Base-by-base conservation (phyloP, 2,329 filamentous ascomycete species). In the Trichoderma sp. region DNA sequence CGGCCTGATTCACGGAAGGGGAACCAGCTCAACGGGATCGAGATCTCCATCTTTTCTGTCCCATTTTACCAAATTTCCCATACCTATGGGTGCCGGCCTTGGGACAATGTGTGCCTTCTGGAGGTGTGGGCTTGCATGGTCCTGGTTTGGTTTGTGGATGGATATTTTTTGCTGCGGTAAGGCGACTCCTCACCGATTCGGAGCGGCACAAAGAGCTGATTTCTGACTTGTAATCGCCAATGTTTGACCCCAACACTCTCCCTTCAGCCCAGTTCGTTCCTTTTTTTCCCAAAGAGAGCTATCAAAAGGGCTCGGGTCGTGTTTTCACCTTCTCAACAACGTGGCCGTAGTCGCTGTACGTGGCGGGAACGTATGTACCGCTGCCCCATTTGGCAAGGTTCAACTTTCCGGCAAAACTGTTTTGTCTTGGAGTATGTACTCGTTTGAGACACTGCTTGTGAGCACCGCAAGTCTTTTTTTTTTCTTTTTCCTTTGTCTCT, bases 21-120 rank as follows among this genome's bases (percentile, higher is more conserved):
- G 59, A 50, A 71, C 69, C 69, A 23, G 30, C 50, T 28, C 30
- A 28, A 66, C 55, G 55, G 61, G 69, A 71, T 71, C 69, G 69
- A 71, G 69, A 71, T 71, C 69, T 71, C 53, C 11, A 50, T 66
- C 32, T 30, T 66, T 43, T 20, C 47, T 34, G 69, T 66, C 61
- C 36, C 47, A 57, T 50, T 50, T 66, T 11, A 47, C 39, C 53
- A 30, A 66, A 50, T 66, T 71, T 23, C 62, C 69, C 61, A 65
- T 43, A 50, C 34, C 50, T 32, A 63, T 53, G 62, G 55, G 65
- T 66, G 53, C 62, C 23, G 47, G 32, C 39, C 66, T 50, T 61
- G 36, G 36, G 32, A 20, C 34, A 30, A 64, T 58, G 47, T 55
- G 59, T 43, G 53, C 43, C 53, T n/a, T 58, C 57, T 23, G 47